phyloP scores from a whole-genome alignment of 345 rosid genomes.

The Viola odorata region DNA sequence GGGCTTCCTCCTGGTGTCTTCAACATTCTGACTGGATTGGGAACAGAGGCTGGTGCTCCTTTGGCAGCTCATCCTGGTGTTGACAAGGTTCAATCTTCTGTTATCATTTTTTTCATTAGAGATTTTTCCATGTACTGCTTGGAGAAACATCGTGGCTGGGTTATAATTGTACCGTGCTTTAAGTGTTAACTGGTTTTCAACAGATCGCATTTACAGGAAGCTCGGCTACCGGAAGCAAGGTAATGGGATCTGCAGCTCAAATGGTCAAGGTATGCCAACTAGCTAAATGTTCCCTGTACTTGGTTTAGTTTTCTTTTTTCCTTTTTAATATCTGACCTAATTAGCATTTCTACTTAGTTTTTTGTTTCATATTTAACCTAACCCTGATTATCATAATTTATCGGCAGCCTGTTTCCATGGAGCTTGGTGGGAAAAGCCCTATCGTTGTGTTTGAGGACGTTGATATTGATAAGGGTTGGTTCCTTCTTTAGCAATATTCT shows the following conservation, averaged over 20 bases:
- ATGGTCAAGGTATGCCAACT: constrained; percentile 59
- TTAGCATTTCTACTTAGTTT: background rate
- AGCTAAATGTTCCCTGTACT: background rate
- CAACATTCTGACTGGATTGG: constrained; percentile 87
- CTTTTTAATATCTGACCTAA: too few relatives aligned
- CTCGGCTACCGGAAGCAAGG: constrained; percentile 74
- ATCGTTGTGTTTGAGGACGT: constrained; percentile 88
- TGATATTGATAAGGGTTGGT: constrained; percentile 78
- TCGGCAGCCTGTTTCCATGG: constrained; percentile 83
- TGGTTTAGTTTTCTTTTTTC: too few relatives aligned
- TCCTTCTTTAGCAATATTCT: constrained; percentile 3
- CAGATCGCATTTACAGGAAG: constrained; percentile 98
- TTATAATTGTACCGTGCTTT: constrained; percentile 12
- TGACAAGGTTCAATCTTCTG: constrained; percentile 61
- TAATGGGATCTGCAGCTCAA: constrained; percentile 82
- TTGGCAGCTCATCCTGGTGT: constrained; percentile 85
- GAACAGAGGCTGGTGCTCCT: constrained; percentile 97
- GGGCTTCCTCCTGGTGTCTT: constrained; percentile 97
- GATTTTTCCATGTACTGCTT: background rate
- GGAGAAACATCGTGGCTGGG: background rate
- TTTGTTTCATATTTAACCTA: constrained; percentile 7
- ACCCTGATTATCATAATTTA: constrained; percentile 13
- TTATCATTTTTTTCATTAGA: constrained; percentile 15
- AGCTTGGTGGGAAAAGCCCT: constrained; percentile 97
- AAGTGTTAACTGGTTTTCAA: constrained; percentile 15